phyloP scores from a whole-genome alignment of 179 eudicot species.

The Heliamphora ciliata region DNA sequence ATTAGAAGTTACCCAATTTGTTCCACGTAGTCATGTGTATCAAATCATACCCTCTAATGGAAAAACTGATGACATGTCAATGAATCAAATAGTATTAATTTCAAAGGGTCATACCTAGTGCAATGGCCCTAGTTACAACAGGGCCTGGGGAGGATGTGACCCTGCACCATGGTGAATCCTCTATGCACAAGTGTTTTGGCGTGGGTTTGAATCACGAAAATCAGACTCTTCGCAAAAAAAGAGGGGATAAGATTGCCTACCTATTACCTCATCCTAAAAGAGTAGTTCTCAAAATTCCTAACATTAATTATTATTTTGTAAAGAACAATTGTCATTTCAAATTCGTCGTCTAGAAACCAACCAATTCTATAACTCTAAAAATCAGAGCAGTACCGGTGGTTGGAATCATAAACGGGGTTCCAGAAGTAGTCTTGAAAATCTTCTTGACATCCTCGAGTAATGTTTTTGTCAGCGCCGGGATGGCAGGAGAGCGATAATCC shows the following conservation, averaged over 20 bases:
- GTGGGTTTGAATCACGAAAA: too few relatives aligned
- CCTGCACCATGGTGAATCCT: too few relatives aligned
- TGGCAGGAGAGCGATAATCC: constrained; percentile 93
- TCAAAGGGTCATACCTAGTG: too few relatives aligned
- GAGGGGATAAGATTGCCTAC: too few relatives aligned
- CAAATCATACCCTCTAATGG: background rate
- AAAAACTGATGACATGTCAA: background rate
- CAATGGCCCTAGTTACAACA: too few relatives aligned
- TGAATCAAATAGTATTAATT: background rate
- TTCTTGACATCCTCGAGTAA: constrained; percentile 92
- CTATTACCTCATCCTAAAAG: background rate
- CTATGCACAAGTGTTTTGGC: too few relatives aligned
- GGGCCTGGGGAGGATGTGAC: too few relatives aligned
- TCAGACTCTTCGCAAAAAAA: too few relatives aligned
- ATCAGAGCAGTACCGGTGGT: constrained; percentile 62
- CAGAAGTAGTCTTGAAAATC: constrained; percentile 93
- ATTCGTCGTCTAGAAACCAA: background rate
- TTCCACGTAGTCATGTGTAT: background rate
- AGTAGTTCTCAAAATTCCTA: background rate
- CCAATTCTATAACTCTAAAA: background rate
- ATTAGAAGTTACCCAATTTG: background rate
- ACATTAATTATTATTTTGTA: background rate
- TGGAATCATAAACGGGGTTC: constrained; percentile 84
- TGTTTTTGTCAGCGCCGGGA: constrained; percentile 77
- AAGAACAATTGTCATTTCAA: background rate